Evolutionary conservation across 2,329 filamentous ascomycete genomes (phyloP), one percentile per base, ranked within the genome.

Genomic region (Ophiostoma novo-ulmi): DNA sequence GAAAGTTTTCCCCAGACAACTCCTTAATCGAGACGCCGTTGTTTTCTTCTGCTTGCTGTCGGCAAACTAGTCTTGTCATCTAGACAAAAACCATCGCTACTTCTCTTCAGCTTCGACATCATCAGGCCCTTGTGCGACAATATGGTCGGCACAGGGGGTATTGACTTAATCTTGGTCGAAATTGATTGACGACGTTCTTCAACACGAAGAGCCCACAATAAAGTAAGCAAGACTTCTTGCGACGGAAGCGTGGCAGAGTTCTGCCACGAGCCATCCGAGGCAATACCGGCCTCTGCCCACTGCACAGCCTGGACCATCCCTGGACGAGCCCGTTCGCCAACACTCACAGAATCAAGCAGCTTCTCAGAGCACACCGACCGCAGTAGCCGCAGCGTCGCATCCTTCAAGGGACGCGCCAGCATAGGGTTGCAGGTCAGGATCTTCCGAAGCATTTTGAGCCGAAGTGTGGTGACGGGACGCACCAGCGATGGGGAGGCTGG

Each of bases 311-410:
- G 52, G 11, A 39, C 22, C 35, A 52, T 35, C 72, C 73, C 76
- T 67, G 74, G 71, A 35, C 67, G 75, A 73, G 77, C 76, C 67
- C 76, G 81, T 75, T 76, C 78, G 75, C 77, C 81, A 80, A 81
- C 82, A 79, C 78, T 81, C 76, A 81, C 70, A 72, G 75, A 79
- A 75, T 84, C 81, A 76, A 78, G 70, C 20, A 67, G 76, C 81
- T 83, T 80, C 80, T 88, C 82, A 88, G 77, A 76, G 73, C 86
- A 87, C 80, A 85, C 86, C 84, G 86, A 89, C 88, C 88, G 88
- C 88, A 90, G 87, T 83, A 85, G 86, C 85, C 80, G 85, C 86
- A 89, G 85, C 87, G 88, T 90, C 88, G 88, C 88, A 89, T 90
- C 87, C 87, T 81, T 82, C 77, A 89, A 82, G 78, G 88, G 88